Base-by-base conservation (phyloP, 148 eudicot genomes). In the Amaranthus cruentus region DNA sequence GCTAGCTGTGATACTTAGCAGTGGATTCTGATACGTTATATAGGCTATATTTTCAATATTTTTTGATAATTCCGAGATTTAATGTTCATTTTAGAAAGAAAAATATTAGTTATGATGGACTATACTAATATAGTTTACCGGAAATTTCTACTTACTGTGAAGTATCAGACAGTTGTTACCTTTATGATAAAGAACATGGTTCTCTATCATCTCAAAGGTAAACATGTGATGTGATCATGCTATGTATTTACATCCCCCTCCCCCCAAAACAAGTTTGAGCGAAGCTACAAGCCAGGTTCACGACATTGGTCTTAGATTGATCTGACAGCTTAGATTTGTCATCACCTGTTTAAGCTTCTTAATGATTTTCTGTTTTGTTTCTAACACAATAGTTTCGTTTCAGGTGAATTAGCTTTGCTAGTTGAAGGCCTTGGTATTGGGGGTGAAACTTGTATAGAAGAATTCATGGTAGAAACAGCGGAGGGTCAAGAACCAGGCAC, bases 351-450 rank as follows among this genome's bases (percentile, higher is more conserved):
- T 15, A n/a, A 11, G 28, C 28, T n/a, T 13, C 52, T 53, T 5
- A 4, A 44, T 3, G 52, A 55, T 50, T 54, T 52, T 56, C 49
- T 4, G 55, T 28, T 67, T 7, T 12, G 28, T 48, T 42, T 46
- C 70, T 79, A 53, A 79, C 18, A 42, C 21, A 21, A 52, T 18
- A 50, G 9, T 64, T 68, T 69, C 55, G 59, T 70, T 70, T 69
- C 88, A 89, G 97, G 91, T 72, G 97, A 91, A 77, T 69, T 91
- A 87, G 90, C 88, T 56, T 86, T 91, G 80, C 87, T 91, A n/a
- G 88, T 91, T 66, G 97, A 91, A 87, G 97, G 98, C 70, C 86
- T 93, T 49, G 89, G 85, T 64, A 83, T 86, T 60, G 98, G 98
- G 13, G 88, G 86, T 65, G 94, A 93, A 64, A 83, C 94, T 69